Evolutionary conservation across 2,329 filamentous ascomycete species (phyloP), one percentile per base, ranked within the genome.

Genomic region (Meredithiella fracta): DNA sequence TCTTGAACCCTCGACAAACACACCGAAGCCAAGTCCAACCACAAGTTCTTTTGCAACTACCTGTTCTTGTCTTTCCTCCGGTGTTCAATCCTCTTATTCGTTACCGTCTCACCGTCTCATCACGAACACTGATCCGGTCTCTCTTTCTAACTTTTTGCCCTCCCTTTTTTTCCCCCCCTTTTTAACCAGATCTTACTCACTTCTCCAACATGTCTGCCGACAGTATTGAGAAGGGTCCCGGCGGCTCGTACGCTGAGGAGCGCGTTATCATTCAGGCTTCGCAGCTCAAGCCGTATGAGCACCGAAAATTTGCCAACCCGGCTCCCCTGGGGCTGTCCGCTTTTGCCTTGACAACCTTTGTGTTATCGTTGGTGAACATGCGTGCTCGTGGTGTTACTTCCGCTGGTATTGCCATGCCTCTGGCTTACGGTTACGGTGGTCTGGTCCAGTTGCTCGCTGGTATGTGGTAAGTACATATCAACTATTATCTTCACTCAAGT

Each of bases 311-410:
- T 67, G 86, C 77, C 71, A 90, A 90, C 70, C 86, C 86, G 3
- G 85, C 83, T 54, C 86, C 85, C 29, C 75, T 90, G 40, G 86
- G 86, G 60, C 78, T 91, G 51, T 78, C 73, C 60, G 86, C 83
- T 66, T 91, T 91, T 72, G 86, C 86, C 60, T 73, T 91, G 65
- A 91, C 86, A 55, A 91, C 86, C 11, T 91, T 91, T 67, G 79
- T 91, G 38, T 76, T 91, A 51, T 86, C 83, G 29, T 72, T 77
- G 63, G 74, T 91, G 70, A 91, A 91, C 71, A 73, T 87, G 68
- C 73, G 78, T 54, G 71, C 81, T 2, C 76, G 80, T 11, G 75
- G 73, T 57, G 72, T 89, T 56, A 68, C 68, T 1, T 67, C 65
- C 2, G 81, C 84, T 50, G 84, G 80, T 65, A 76, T 91, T 56